Conservation (phyloP, 495 filamentous ascomycete species). For the Aspergillus panamensis region DNA sequence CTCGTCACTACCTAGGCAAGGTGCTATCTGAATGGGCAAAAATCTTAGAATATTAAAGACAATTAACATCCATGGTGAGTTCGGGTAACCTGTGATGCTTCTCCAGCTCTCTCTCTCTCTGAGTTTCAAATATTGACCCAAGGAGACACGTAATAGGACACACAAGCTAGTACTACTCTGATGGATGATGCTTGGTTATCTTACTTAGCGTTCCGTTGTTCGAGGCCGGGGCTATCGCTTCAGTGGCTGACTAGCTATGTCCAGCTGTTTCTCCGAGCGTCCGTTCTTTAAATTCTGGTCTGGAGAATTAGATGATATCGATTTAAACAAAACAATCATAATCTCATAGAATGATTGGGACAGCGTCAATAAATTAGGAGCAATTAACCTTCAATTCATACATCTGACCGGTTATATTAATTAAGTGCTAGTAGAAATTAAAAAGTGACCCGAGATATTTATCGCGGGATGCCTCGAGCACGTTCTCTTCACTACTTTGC, state of each 20-base stretch:
- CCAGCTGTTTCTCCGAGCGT: constrained; percentile 19
- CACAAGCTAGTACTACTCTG: too few relatives aligned
- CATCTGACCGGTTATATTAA: constrained; percentile 7
- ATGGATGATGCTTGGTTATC: background rate
- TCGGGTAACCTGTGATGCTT: too few relatives aligned
- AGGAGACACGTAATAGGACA: too few relatives aligned
- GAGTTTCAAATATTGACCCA: too few relatives aligned
- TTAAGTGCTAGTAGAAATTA: constrained; percentile 8
- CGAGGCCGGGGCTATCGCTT: constrained; percentile 3
- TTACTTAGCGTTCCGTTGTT: constrained; percentile 13
- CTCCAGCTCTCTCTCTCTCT: too few relatives aligned
- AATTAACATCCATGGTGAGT: too few relatives aligned
- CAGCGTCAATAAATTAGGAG: constrained; percentile 4
- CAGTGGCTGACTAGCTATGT: background rate
- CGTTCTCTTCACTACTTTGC: constrained; percentile 9
- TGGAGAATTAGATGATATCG: background rate
- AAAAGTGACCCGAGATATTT: constrained; percentile 10
- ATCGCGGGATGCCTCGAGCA: constrained; percentile 18
- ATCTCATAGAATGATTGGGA: too few relatives aligned
- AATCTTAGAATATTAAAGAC: too few relatives aligned
- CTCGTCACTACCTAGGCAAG: too few relatives aligned
- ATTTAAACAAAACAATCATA: background rate
- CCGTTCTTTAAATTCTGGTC: constrained; percentile 9
- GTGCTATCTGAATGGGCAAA: too few relatives aligned
- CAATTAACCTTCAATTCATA: constrained; percentile 17